Percentiles rank a stretch among this genome's conserved stretches.
These are phyloP conservation scores for Polygonum maritimum DNA, from an alignment of 148 eudicot species.

Conservation along the genomic window DNA sequence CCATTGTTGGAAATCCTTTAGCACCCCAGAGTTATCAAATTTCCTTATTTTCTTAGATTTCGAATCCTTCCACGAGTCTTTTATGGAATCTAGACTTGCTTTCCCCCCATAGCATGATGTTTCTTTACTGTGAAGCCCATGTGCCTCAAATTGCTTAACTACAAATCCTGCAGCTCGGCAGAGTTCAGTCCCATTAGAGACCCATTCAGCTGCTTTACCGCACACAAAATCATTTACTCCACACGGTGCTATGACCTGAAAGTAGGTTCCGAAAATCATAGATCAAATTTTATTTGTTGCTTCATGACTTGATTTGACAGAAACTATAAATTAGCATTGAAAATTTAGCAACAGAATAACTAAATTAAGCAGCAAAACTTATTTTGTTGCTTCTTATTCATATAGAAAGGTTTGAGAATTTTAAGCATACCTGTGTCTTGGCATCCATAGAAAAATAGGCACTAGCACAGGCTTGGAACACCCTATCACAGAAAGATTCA, in stretches of 20 bases:
- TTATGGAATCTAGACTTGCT: conserved; percentile 69
- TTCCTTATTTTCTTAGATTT: conserved; percentile 22
- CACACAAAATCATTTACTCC: conserved; percentile 86
- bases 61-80: conserved; percentile 62
- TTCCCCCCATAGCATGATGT: conserved; percentile 81
- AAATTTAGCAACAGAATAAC: not conserved
- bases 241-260: conserved; percentile 86
- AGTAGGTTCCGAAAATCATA: not conserved
- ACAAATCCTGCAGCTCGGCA: conserved; percentile 84
- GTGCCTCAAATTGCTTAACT: conserved; percentile 39
- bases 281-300: not conserved
- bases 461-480: conserved; percentile 64
- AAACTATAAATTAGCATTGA: not conserved
- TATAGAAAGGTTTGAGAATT: not conserved
- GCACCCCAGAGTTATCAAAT: conserved; percentile 23
- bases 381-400: not conserved
- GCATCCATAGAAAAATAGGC: conserved; percentile 84
- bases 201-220: conserved; percentile 92
- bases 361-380: not conserved
- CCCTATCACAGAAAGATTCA: conserved; percentile 69
- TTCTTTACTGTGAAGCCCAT: conserved; percentile 31
- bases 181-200: conserved; percentile 91
- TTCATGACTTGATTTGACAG: not conserved
- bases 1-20: conserved; percentile 69
- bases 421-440: conserved; percentile 56